These are phyloP conservation scores for Mortierella sp. DNA, from an alignment of 371 early-diverging fungal species.

Conservation along the genomic window DNA sequence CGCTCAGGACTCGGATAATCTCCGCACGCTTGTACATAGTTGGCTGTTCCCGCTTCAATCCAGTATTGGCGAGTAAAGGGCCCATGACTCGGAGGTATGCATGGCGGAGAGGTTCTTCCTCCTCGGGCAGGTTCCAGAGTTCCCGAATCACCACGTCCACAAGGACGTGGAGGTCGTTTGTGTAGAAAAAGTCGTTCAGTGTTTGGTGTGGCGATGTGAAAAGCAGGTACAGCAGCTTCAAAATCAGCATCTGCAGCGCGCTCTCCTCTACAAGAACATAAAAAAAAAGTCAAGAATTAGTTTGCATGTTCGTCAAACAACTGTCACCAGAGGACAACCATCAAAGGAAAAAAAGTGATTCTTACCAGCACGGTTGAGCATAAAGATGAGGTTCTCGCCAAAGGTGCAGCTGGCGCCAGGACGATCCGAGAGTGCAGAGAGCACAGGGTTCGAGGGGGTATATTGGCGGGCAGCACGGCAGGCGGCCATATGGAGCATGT, in stretches of 20 bases:
- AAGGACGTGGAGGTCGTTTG: conserved; percentile 88
- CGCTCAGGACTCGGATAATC: conserved; percentile 59
- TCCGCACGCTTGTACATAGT: conserved; percentile 67
- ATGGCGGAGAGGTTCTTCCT: conserved; percentile 80
- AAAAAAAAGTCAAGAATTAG: background rate
- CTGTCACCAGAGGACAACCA: background rate
- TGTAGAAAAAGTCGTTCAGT: conserved; percentile 83
- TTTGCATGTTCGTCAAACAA: background rate
- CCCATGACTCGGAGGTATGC: conserved; percentile 82
- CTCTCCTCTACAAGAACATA: conserved; percentile 67
- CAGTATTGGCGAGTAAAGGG: conserved; percentile 78
- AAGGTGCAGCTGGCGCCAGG: conserved; percentile 82
- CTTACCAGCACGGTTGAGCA: conserved; percentile 89
- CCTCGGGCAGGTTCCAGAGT: conserved; percentile 79
- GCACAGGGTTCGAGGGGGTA: conserved; percentile 63
- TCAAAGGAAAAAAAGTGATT: background rate
- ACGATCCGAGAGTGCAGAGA: conserved; percentile 70
- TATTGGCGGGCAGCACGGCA: conserved; percentile 31
- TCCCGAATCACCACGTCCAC: conserved; percentile 88
- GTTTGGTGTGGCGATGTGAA: conserved; percentile 63
- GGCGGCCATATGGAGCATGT: conserved; percentile 65
- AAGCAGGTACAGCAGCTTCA: conserved; percentile 77
- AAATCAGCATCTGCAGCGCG: conserved; percentile 73
- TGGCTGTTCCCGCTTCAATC: conserved; percentile 51
- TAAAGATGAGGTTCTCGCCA: conserved; percentile 87